Percentiles rank a stretch among this genome's conserved stretches.
These are phyloP conservation scores for Leccinum fallax DNA, from an alignment of 1,284 basidiomycete species.

Conservation along the genomic window DNA sequence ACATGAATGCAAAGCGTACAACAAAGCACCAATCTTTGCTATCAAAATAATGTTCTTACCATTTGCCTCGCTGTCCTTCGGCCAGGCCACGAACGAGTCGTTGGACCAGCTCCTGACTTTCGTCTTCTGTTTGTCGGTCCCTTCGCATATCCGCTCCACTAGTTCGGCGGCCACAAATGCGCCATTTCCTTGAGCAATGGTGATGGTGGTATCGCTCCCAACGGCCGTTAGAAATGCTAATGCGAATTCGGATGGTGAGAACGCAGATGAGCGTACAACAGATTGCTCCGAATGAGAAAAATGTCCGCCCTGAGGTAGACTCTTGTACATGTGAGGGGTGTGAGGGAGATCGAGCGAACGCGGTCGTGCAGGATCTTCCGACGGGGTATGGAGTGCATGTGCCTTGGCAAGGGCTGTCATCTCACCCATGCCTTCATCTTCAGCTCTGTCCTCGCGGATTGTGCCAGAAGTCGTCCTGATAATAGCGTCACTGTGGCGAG, in stretches of 20 bases:
- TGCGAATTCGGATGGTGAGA: conserved; percentile 62
- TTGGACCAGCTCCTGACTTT: conserved; percentile 60
- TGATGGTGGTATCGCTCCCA: conserved; percentile 46
- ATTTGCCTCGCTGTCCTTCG: conserved; percentile 47
- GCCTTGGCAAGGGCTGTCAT: conserved; percentile 59
- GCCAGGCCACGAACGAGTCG: conserved; percentile 20
- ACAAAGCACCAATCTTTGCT: conserved; percentile 46
- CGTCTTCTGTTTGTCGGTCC: conserved; percentile 38
- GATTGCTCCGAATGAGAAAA: conserved; percentile 64
- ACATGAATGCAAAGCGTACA: conserved; percentile 9
- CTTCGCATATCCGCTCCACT: conserved; percentile 59
- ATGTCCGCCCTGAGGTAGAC: conserved; percentile 86
- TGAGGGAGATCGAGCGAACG: conserved; percentile 84
- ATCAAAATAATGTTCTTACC: conserved; percentile 55
- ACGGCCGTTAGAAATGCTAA: conserved; percentile 44
- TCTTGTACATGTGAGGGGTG: conserved; percentile 81
- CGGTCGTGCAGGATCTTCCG: conserved; percentile 43
- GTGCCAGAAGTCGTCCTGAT: too few relatives aligned
- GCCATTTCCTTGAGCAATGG: conserved; percentile 68
- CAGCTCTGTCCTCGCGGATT: too few relatives aligned
- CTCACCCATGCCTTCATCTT: too few relatives aligned
- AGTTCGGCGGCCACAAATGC: conserved; percentile 82
- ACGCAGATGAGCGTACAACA: conserved; percentile 50
- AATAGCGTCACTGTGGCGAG: too few relatives aligned
- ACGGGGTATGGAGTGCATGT: conserved; percentile 58